A percentile compares a stretch with the other conserved stretches of the same genome.
phyloP scores from a whole-genome alignment of 208 protist species.

The Acanthamoeba castellanii region DNA sequence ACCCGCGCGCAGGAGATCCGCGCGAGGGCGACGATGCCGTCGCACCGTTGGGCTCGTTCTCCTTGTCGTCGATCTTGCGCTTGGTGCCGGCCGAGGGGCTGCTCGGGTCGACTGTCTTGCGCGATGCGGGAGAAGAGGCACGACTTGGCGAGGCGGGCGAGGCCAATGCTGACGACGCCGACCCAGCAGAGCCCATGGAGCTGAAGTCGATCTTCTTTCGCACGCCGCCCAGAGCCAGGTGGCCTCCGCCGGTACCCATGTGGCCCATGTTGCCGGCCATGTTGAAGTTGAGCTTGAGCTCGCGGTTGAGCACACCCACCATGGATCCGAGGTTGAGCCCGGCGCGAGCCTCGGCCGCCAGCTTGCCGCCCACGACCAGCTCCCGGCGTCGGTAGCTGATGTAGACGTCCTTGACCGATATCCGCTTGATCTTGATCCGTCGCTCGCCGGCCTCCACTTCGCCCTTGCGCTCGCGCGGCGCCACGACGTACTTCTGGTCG shows the following conservation, averaged over 20 bases:
- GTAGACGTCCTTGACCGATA: conserved; percentile 34
- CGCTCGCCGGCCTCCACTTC: conserved; percentile 10
- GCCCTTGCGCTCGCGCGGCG: conserved; percentile 23
- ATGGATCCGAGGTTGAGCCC: neutral
- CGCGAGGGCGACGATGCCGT: neutral
- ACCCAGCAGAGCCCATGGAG: neutral
- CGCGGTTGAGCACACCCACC: conserved; percentile 7
- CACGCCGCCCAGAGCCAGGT: neutral
- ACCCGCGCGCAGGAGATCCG: neutral
- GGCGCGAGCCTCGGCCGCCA: neutral
- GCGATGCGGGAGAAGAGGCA: neutral
- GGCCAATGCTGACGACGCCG: no score
- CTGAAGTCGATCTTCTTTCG: conserved; percentile 29
- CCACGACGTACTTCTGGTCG: conserved; percentile 12
- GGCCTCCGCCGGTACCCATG: neutral
- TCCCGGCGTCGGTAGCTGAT: conserved; percentile 5
- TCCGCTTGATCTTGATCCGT: conserved; percentile 30
- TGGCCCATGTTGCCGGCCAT: neutral
- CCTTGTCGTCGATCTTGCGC: conserved; percentile 15
- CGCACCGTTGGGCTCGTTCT: neutral
- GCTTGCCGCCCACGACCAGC: conserved; percentile 12
- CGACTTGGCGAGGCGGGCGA: neutral
- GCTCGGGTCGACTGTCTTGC: neutral
- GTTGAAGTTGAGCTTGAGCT: conserved; percentile 40
- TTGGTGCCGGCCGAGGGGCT: neutral